Evolutionary conservation across 2,329 filamentous ascomycete genomes (phyloP).

Genomic region (Didymella keratinophila): DNA sequence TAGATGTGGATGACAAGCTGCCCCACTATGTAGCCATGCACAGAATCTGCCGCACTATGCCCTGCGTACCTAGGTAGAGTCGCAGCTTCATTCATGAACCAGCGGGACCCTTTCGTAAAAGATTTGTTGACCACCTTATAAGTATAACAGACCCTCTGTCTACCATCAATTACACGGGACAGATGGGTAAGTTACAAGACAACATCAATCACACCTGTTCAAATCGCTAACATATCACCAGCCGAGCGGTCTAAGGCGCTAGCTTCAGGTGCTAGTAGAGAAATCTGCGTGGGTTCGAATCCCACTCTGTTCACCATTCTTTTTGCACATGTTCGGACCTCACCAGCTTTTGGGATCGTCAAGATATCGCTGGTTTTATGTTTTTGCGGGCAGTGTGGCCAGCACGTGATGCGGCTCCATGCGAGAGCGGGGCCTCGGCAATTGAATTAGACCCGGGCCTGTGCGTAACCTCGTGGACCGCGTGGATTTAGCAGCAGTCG

Average conservation of each 20-base stretch:
- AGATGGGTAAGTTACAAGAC: conserved; percentile 20
- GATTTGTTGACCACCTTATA: too few species aligned
- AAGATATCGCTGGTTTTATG: conserved; percentile 11
- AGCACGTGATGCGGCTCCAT: background rate
- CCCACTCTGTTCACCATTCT: conserved; percentile 48
- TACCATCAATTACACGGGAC: conserved; percentile 9
- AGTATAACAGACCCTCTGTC: fast-evolving
- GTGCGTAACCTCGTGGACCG: background rate
- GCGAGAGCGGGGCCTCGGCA: background rate
- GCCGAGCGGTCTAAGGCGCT: conserved; percentile 50
- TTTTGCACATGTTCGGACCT: conserved; percentile 15
- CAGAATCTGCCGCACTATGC: background rate
- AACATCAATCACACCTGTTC: too few species aligned
- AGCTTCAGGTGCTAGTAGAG: conserved; percentile 51
- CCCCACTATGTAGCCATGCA: background rate
- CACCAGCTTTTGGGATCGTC: conserved; percentile 1
- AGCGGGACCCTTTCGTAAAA: background rate
- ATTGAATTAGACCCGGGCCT: background rate
- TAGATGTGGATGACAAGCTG: too few species aligned
- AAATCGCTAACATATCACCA: too few species aligned
- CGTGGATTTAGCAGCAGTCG: conserved; percentile 10
- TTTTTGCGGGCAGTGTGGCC: background rate
- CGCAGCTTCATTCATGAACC: too few species aligned
- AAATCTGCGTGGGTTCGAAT: conserved; percentile 49
- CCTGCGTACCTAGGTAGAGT: too few species aligned